phyloP scores from a whole-genome alignment of 106 monocot species.

The Dactylorhiza incarnata region DNA sequence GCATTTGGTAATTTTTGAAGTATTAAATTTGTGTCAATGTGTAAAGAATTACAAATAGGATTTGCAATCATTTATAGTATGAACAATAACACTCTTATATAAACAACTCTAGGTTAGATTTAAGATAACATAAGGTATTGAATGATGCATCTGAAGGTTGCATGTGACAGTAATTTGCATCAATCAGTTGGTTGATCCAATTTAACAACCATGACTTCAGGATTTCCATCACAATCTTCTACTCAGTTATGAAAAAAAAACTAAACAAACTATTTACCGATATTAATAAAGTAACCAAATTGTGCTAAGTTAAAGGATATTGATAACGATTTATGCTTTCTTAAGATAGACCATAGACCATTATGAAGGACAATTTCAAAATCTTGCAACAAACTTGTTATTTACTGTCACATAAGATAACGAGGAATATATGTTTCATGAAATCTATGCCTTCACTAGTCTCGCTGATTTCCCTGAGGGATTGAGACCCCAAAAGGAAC shows the following conservation, averaged over 20 bases:
- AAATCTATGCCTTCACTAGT: neutral
- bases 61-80: neutral
- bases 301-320: neutral
- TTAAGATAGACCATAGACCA: neutral
- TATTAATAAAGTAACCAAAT: neutral
- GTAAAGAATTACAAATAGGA: neutral
- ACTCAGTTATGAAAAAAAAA: neutral
- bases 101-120: neutral
- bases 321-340: neutral
- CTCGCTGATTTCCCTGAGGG: neutral
- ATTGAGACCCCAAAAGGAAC: neutral
- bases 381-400: neutral
- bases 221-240: neutral
- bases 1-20: neutral
- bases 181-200: neutral
- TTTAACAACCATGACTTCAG: constrained; percentile 2
- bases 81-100: neutral
- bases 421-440: neutral
- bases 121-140: neutral
- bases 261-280: neutral
- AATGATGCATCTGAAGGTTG: neutral
- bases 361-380: neutral
- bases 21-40: neutral
- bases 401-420: neutral
- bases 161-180: neutral